Conservation (phyloP, 371 early-diverging fungal genomes). For the Mortierella sp. region DNA sequence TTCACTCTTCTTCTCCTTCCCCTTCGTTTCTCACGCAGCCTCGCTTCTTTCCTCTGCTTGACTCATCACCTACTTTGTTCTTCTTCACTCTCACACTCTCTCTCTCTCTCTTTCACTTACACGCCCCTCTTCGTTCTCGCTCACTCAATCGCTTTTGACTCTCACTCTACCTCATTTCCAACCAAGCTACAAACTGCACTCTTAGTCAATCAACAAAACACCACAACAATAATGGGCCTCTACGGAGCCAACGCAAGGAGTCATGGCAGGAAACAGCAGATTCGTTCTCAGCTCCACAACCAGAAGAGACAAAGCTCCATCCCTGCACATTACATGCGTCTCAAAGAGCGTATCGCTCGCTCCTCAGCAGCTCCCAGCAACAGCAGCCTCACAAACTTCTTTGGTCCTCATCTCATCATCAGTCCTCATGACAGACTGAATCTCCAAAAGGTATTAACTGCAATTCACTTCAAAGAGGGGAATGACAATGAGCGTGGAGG, state of each 20-base stretch:
- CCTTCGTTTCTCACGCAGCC: constrained; percentile 2
- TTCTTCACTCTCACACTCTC: not conserved
- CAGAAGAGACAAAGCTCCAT: constrained; percentile 1
- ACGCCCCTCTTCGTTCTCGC: not conserved
- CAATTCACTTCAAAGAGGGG: not conserved
- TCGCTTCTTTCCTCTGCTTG: not conserved
- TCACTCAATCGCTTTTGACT: not conserved
- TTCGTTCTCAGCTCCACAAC: not conserved
- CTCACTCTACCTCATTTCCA: not conserved
- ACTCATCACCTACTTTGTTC: not conserved
- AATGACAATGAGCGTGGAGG: not conserved
- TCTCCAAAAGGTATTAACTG: not conserved
- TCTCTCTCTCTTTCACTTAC: not conserved
- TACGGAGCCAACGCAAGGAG: constrained; percentile 8
- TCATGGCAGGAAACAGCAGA: not conserved
- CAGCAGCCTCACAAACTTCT: not conserved
- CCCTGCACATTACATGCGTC: constrained; percentile 22
- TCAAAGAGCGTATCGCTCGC: constrained; percentile 36
- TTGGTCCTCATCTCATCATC: not conserved
- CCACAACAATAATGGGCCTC: constrained; percentile 22
- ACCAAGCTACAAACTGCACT: not conserved
- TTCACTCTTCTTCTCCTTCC: not conserved
- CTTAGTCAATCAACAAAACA: not conserved
- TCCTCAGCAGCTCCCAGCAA: constrained; percentile 8
- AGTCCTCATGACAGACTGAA: not conserved